phyloP scores from a whole-genome alignment of 2,329 filamentous ascomycete species.

The Colletotrichum ledebouriae region DNA sequence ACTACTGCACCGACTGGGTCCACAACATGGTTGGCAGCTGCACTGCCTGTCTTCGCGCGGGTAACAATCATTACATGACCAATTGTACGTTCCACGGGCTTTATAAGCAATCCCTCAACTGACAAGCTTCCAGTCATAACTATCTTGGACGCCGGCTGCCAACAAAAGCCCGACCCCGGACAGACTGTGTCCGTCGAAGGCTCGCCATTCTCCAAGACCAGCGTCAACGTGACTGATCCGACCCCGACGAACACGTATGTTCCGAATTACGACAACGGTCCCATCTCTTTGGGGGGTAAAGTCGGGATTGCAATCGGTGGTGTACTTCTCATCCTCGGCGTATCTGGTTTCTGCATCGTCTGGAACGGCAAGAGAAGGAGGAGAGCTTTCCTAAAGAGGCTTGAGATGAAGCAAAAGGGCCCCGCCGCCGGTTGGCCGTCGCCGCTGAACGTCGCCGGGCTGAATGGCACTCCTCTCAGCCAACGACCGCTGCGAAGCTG shows the following conservation, averaged over 20 bases:
- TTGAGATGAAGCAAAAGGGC: slow-evolving; percentile 55
- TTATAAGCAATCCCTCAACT: neutral
- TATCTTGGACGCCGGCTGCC: slow-evolving; percentile 68
- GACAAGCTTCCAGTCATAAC: slow-evolving; percentile 56
- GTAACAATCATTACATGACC: slow-evolving; percentile 57
- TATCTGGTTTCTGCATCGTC: slow-evolving; percentile 67
- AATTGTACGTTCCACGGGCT: slow-evolving; percentile 62
- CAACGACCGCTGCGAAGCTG: slow-evolving; percentile 58
- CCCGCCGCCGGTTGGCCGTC: slow-evolving; percentile 59
- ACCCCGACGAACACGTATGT: slow-evolving; percentile 56
- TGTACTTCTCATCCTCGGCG: slow-evolving; percentile 60
- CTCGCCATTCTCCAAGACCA: slow-evolving; percentile 62
- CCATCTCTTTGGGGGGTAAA: slow-evolving; percentile 66
- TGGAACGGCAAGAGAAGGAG: slow-evolving; percentile 69
- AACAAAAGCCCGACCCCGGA: slow-evolving; percentile 63
- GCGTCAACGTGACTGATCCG: slow-evolving; percentile 65
- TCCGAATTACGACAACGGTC: slow-evolving; percentile 57
- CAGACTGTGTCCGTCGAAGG: slow-evolving; percentile 64
- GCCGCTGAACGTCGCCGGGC: slow-evolving; percentile 46
- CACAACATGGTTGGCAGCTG: slow-evolving; percentile 58
- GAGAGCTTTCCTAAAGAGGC: slow-evolving; percentile 62
- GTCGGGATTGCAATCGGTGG: slow-evolving; percentile 70
- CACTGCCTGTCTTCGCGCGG: slow-evolving; percentile 59
- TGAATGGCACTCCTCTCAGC: slow-evolving; percentile 44
- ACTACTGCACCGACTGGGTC: slow-evolving; percentile 67